These are phyloP conservation scores for Schwanniomyces pseudopolymorphus DNA, from an alignment of 805 yeast species.

Conservation along the genomic window DNA sequence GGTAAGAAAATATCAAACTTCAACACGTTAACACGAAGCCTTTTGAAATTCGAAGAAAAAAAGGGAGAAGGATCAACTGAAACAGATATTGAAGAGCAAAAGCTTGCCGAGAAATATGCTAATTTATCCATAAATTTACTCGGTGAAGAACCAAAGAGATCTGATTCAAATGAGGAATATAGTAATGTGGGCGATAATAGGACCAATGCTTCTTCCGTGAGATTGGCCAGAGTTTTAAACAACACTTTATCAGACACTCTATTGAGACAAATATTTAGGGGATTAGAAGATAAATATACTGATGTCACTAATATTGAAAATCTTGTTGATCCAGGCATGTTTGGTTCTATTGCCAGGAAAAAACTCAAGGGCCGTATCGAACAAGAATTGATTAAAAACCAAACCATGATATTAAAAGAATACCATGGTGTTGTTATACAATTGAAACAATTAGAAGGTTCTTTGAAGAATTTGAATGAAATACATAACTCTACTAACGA, in stretches of 20 bases:
- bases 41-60: conserved; percentile 23
- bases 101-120: conserved; percentile 50
- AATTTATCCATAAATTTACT: conserved; percentile 42
- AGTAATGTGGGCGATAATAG: neutral
- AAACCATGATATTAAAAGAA: conserved; percentile 35
- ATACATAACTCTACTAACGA: conserved; percentile 35
- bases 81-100: conserved; percentile 4
- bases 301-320: conserved; percentile 28
- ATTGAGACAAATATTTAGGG: conserved; percentile 31
- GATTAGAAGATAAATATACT: conserved; percentile 26
- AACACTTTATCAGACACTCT: conserved; percentile 39
- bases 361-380: conserved; percentile 61
- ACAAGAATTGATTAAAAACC: conserved; percentile 55
- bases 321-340: conserved; percentile 46
- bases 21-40: conserved; percentile 28
- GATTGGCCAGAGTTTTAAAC: conserved; percentile 52
- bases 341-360: conserved; percentile 63
- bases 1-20: conserved; percentile 34
- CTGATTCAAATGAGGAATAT: neutral
- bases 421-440: conserved; percentile 30
- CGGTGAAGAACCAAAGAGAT: conserved; percentile 10
- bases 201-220: conserved; percentile 30
- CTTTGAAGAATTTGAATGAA: conserved; percentile 18
- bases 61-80: conserved; percentile 6
- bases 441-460: conserved; percentile 19